Evolutionary conservation across 2,329 filamentous ascomycete genomes (phyloP), one percentile per base, ranked within the genome.

Genomic region (Ciborinia camelliae): DNA sequence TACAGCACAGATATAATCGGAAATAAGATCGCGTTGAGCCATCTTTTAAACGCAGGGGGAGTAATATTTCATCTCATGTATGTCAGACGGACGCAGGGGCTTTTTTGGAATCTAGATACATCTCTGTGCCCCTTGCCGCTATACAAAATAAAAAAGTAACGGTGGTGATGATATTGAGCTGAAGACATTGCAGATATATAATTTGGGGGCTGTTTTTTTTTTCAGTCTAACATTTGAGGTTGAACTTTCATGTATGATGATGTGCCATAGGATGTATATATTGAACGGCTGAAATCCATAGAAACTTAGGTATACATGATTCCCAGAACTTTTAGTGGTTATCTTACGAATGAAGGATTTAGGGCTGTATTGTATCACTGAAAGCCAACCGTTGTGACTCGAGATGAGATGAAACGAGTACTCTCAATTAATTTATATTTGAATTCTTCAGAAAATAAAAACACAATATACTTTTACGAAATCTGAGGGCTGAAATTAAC

Each of bases 61-160:
- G 41, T 28, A 55, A 45, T 26, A 51, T n/a, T 12, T 58, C 54
- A 45, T 58, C 41, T 58, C 28, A 47, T 58, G 54, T 45, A 57
- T 43, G 53, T 45, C 39, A 57, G 54, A 45, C 28, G 12, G 4
- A 26, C 28, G 41, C 55, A 47, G 54, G 54, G 39, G 54, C 26
- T 32, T 45, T 58, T 47, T 32, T 18, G 12, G 18, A n/a, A n/a
- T n/a, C n/a, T n/a, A n/a, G n/a, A 43, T 10, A 14, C 20, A 15
- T n/a, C 20, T 7, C 28, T 23, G 55, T 58, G 28, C n/a, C 55
- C 20, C 55, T 35, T 32, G 55, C 41, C 55, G 55, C 55, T 58
- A 35, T 47, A 58, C 28, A 47, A 10, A 26, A 8, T 32, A 45
- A 5, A n/a, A 18, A 32, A 45, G 41, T 43, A 18, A 32, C 20